Percentiles rank a stretch among this genome's conserved stretches.
These are phyloP conservation scores for Penstemon davidsonii DNA, from an alignment of 257 asterid species.

Conservation along the genomic window DNA sequence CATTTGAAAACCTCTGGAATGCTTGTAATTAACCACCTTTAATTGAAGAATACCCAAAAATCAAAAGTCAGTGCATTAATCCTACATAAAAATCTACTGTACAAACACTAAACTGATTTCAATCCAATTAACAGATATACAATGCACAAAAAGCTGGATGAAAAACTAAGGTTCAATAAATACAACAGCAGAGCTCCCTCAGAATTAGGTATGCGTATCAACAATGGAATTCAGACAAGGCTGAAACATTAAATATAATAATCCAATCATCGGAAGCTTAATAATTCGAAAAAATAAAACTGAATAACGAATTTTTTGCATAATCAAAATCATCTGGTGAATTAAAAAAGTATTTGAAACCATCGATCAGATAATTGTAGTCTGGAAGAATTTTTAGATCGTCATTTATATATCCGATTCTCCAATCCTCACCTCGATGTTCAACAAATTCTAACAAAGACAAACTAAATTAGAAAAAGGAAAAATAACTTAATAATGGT, in stretches of 20 bases:
- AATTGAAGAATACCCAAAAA: too few relatives aligned
- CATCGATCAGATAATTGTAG: slow-evolving; percentile 89
- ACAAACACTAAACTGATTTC: too few relatives aligned
- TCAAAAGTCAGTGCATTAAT: too few relatives aligned
- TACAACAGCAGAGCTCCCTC: slow-evolving; percentile 22
- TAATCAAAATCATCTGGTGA: background rate
- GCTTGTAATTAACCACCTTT: too few relatives aligned
- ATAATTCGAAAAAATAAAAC: background rate
- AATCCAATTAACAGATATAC: too few relatives aligned
- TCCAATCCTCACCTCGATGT: slow-evolving; percentile 52
- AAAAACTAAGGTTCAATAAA: too few relatives aligned
- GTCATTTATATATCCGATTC: slow-evolving; percentile 47
- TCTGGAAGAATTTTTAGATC: slow-evolving; percentile 56
- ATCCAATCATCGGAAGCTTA: slow-evolving; percentile 27
- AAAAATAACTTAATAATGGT: background rate
- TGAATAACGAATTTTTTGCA: background rate
- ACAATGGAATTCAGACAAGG: slow-evolving; percentile 39
- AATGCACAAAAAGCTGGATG: too few relatives aligned
- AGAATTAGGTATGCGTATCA: slow-evolving; percentile 21
- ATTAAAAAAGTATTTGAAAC: background rate
- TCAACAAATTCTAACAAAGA: background rate
- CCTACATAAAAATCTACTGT: too few relatives aligned
- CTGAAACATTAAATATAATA: slow-evolving; percentile 30
- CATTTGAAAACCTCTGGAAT: too few relatives aligned
- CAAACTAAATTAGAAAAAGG: background rate